These are phyloP conservation scores for Sporothrix mexicana DNA, from an alignment of 2,329 filamentous ascomycete genomes.

Conservation along the genomic window DNA sequence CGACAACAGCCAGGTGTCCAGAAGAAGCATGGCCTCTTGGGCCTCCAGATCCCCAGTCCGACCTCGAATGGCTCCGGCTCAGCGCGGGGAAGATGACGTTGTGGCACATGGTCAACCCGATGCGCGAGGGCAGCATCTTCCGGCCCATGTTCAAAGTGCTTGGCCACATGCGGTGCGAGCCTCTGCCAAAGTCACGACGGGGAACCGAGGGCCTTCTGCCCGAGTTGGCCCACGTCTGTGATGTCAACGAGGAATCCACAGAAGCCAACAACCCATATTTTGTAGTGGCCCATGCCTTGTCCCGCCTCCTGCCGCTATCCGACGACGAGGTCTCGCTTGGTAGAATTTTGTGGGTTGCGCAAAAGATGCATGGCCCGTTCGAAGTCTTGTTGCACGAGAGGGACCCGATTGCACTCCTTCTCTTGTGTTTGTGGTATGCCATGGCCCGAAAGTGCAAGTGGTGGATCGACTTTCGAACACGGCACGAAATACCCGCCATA, in stretches of 20 bases:
- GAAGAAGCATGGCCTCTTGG: slow-evolving; percentile 47
- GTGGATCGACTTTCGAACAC: slow-evolving; percentile 36
- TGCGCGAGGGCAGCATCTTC: slow-evolving; percentile 48
- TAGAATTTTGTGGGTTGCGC: neutral
- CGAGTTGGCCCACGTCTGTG: slow-evolving; percentile 40
- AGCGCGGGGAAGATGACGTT: slow-evolving; percentile 47
- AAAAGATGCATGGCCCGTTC: slow-evolving; percentile 22
- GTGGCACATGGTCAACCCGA: slow-evolving; percentile 45
- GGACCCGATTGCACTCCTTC: slow-evolving; percentile 33
- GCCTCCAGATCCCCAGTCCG: slow-evolving; percentile 36
- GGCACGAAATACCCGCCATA: slow-evolving; percentile 34
- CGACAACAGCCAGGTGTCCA: slow-evolving; percentile 45
- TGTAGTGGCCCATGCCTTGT: slow-evolving; percentile 29
- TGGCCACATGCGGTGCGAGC: slow-evolving; percentile 39
- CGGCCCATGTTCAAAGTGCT: slow-evolving; percentile 47
- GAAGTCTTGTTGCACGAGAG: slow-evolving; percentile 16
- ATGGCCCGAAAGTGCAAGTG: slow-evolving; percentile 29
- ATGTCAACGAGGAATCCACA: slow-evolving; percentile 35
- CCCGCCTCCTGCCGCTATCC: neutral
- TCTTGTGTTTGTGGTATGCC: slow-evolving; percentile 34
- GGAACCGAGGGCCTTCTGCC: slow-evolving; percentile 35
- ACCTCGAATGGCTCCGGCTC: slow-evolving; percentile 48
- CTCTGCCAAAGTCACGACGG: neutral
- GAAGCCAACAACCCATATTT: slow-evolving; percentile 32
- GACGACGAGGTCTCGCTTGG: neutral